Percentiles rank a stretch among this genome's conserved stretches.
These are phyloP conservation scores for Lasiosphaeria ovina DNA, from an alignment of 495 filamentous ascomycete species.

Conservation along the genomic window DNA sequence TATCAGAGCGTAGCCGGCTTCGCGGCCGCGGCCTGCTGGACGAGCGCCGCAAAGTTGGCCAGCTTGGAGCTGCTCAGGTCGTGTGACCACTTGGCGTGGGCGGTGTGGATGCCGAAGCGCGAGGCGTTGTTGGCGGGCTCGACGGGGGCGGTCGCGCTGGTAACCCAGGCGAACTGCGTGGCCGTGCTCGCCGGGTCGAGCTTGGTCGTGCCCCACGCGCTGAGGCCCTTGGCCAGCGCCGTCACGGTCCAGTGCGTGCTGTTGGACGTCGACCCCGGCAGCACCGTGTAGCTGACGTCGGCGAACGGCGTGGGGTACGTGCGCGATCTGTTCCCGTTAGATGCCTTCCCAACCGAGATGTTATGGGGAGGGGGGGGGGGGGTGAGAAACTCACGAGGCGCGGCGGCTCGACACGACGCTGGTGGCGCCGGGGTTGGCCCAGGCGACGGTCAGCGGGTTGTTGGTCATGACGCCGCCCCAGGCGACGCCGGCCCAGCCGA, in stretches of 20 bases:
- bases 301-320: conserved; percentile 25
- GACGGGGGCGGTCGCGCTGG: conserved; percentile 30
- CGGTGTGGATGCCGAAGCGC: conserved; percentile 42
- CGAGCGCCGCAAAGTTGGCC: conserved; percentile 36
- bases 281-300: conserved; percentile 29
- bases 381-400: conserved; percentile 19
- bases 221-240: conserved; percentile 38
- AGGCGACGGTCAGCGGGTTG: conserved; percentile 40
- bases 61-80: conserved; percentile 40
- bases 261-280: conserved; percentile 27
- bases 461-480: conserved; percentile 42
- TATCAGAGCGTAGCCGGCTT: conserved; percentile 4
- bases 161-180: conserved; percentile 41
- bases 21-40: conserved; percentile 22
- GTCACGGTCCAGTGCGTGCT: conserved; percentile 40
- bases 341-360: neutral
- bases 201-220: conserved; percentile 31
- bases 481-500: conserved; percentile 40
- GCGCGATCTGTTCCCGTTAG: conserved; percentile 22
- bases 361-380: neutral
- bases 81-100: conserved; percentile 33
- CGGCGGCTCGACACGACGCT: conserved; percentile 32
- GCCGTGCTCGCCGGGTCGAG: conserved; percentile 38
- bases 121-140: conserved; percentile 34
- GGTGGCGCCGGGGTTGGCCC: conserved; percentile 29